Percentiles rank a stretch among this genome's conserved stretches.
Conservation (phyloP, 805 yeast genomes). For the Candida alai region DNA sequence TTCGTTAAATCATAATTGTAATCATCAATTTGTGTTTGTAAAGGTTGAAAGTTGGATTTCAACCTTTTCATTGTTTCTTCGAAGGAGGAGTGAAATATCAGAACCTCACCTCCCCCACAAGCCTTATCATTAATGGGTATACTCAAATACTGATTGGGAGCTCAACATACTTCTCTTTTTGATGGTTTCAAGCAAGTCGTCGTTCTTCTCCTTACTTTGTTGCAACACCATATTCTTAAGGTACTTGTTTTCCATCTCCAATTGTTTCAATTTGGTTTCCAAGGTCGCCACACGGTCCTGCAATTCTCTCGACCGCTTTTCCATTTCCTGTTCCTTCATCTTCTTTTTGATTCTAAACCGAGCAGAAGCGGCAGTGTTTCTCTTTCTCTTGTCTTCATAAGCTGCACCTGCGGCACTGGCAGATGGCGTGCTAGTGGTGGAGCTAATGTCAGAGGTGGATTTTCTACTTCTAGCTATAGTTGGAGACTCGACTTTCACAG, state of each 20-base stretch:
- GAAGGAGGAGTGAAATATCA: too few species aligned
- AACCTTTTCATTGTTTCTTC: too few species aligned
- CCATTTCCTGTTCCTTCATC: conserved; percentile 88
- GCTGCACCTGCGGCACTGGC: conserved; percentile 18
- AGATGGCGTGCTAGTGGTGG: neutral
- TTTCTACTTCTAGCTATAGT: neutral
- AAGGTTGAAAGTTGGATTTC: conserved; percentile 21
- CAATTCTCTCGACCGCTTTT: conserved; percentile 67
- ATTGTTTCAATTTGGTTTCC: conserved; percentile 72
- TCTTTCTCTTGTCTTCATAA: conserved; percentile 70
- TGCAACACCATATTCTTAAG: conserved; percentile 80
- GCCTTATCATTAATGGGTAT: conserved; percentile 21
- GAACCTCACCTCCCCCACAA: too few species aligned
- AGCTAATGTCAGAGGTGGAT: conserved; percentile 2
- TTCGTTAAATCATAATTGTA: too few species aligned
- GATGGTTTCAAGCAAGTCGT: conserved; percentile 50
- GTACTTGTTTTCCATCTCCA: conserved; percentile 91
- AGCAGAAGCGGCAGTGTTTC: conserved; percentile 94
- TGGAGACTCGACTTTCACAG: neutral
- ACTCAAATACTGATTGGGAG: conserved; percentile 27
- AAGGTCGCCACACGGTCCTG: conserved; percentile 61
- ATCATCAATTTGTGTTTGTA: conserved; percentile 1
- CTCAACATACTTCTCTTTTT: conserved; percentile 44
- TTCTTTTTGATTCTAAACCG: conserved; percentile 91
- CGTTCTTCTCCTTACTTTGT: conserved; percentile 58